phyloP scores from a whole-genome alignment of 2,329 filamentous ascomycete species.

The Fusarium sp. region DNA sequence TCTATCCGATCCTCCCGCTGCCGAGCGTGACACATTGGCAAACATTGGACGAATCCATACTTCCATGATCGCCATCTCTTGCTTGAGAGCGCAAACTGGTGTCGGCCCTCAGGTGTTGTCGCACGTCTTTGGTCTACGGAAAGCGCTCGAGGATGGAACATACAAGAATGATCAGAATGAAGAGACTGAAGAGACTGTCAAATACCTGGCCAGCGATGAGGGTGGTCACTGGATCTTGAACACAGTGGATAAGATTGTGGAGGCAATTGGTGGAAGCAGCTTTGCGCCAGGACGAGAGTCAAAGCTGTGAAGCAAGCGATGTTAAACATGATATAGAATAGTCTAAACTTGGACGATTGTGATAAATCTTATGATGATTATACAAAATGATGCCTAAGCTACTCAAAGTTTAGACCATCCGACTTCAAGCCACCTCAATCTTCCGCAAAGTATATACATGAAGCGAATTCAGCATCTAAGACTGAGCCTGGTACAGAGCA shows the following conservation, averaged over 20 bases:
- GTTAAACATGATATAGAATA: neutral
- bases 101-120: slow-evolving; percentile 87
- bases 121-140: slow-evolving; percentile 85
- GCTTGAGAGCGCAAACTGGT: slow-evolving; percentile 83
- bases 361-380: neutral
- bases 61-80: slow-evolving; percentile 80
- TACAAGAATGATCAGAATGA: slow-evolving; percentile 57
- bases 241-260: slow-evolving; percentile 62
- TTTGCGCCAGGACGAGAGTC: slow-evolving; percentile 54
- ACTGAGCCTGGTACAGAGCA: slow-evolving; percentile 39
- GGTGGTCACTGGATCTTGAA: slow-evolving; percentile 64
- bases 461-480: neutral
- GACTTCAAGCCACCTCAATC: neutral
- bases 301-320: slow-evolving; percentile 30
- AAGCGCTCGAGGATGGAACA: slow-evolving; percentile 79
- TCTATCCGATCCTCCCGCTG: slow-evolving; percentile 75
- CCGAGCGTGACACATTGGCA: slow-evolving; percentile 60
- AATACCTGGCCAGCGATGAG: slow-evolving; percentile 62
- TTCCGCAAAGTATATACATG: neutral
- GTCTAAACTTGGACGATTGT: too few relatives aligned
- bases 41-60: slow-evolving; percentile 80
- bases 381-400: neutral
- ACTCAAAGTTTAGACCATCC: too few relatives aligned
- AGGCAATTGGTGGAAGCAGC: slow-evolving; percentile 61
- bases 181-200: slow-evolving; percentile 55